Conservation (phyloP, 208 protist species). For the Crithidia fasciculata region DNA sequence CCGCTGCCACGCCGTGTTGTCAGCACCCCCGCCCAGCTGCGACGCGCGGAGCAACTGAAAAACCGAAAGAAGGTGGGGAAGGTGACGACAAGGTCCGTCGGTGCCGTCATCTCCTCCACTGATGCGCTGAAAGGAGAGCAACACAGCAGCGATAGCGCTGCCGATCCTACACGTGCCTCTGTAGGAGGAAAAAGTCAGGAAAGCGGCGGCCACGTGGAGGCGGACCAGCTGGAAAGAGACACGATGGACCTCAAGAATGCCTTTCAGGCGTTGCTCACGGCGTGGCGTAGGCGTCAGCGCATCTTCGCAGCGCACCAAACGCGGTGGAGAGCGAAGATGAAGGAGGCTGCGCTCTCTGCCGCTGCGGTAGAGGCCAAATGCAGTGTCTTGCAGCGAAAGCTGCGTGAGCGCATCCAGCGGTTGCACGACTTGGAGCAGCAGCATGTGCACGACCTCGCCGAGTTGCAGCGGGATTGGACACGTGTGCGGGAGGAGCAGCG, state of each 20-base stretch:
- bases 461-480: slow-evolving; percentile 27
- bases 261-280: slow-evolving; percentile 12
- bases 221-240: neutral
- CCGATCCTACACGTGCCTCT: no score
- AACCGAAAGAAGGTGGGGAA: neutral
- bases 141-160: no score
- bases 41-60: neutral
- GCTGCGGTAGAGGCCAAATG: slow-evolving; percentile 2
- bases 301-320: neutral
- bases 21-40: neutral
- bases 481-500: slow-evolving; percentile 14
- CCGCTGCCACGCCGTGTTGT: neutral
- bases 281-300: slow-evolving; percentile 24
- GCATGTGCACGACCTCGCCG: slow-evolving; percentile 18
- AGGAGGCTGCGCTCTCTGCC: neutral
- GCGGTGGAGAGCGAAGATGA: neutral
- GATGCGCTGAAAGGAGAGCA: no score
- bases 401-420: slow-evolving; percentile 11
- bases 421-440: slow-evolving; percentile 17
- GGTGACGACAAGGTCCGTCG: no score
- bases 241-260: neutral
- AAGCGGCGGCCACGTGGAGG: no score
- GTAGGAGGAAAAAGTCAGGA: no score
- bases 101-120: no score
- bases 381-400: slow-evolving; percentile 9